Evolutionary conservation across 768 basidiomycete genomes (phyloP).

Genomic region (Xerocomellus dryophilus): DNA sequence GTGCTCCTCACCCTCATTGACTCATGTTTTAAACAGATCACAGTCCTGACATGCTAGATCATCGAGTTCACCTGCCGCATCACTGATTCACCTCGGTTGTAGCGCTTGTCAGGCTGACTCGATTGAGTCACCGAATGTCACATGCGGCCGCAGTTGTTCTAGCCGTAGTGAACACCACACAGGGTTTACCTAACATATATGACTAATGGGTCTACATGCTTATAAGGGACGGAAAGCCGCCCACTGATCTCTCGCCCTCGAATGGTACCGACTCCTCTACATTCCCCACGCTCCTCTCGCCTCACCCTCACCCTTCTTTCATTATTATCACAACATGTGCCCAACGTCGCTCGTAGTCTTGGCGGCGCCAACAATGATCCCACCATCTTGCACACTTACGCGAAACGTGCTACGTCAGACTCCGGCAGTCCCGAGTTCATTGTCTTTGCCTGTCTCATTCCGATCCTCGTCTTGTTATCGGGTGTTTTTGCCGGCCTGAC

Average conservation of each 20-base stretch:
- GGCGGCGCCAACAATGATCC: constrained; percentile 7
- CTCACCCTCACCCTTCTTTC: constrained; percentile 45
- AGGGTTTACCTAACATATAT: constrained; percentile 1
- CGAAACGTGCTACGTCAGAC: constrained; percentile 30
- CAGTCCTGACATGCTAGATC: too few species aligned
- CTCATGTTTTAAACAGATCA: too few species aligned
- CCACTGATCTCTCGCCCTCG: constrained; percentile 25
- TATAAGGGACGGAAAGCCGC: not conserved
- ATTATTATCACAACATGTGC: constrained; percentile 44
- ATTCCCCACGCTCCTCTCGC: constrained; percentile 40
- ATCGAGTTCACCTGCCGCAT: too few species aligned
- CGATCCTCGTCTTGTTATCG: constrained; percentile 76
- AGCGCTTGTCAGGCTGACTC: too few species aligned
- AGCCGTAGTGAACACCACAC: too few species aligned
- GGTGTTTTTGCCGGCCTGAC: constrained; percentile 91
- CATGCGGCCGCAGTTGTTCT: not conserved
- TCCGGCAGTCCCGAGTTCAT: constrained; percentile 32
- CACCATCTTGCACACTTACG: constrained; percentile 24
- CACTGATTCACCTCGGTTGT: not conserved
- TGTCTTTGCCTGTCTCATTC: constrained; percentile 61
- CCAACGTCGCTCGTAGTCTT: constrained; percentile 33
- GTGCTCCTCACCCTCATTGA: not conserved
- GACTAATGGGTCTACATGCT: constrained; percentile 1
- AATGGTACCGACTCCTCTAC: constrained; percentile 38
- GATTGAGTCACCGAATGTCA: too few species aligned